phyloP scores from a whole-genome alignment of 148 eudicot species.

The Amaranthus cruentus region DNA sequence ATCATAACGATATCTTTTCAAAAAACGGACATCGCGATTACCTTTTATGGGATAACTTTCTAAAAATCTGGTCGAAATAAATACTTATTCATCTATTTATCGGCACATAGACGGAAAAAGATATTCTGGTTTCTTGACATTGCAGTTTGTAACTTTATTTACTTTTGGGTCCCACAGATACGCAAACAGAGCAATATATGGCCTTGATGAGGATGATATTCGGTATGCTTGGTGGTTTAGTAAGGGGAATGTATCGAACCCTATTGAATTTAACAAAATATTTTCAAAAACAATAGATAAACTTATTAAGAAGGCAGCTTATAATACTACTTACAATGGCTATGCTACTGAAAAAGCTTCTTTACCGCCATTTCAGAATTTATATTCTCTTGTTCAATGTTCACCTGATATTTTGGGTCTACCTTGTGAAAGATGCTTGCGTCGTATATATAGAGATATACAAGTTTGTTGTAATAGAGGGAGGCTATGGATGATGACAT shows the following conservation, averaged over 20 bases:
- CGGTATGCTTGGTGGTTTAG: neutral
- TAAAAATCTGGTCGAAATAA: no score
- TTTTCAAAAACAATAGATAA: conserved; percentile 6
- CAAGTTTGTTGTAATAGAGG: neutral
- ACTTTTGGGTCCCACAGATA: no score
- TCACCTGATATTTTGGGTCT: conserved; percentile 21
- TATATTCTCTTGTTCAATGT: conserved; percentile 27
- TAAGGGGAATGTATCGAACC: neutral
- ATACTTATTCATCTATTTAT: no score
- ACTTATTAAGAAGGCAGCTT: conserved; percentile 16
- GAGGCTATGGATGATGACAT: neutral
- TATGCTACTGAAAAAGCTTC: conserved; percentile 18
- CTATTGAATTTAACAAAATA: neutral
- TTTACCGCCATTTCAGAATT: neutral
- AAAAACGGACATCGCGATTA: no score
- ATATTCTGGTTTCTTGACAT: no score
- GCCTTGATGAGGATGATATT: neutral
- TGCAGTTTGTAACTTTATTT: no score
- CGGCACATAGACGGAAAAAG: no score
- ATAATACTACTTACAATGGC: conserved; percentile 9
- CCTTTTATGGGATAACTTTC: no score
- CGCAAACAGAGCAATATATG: neutral
- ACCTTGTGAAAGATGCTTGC: conserved; percentile 20
- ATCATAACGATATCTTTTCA: no score
- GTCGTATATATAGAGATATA: neutral